Conservation (phyloP, 169 alveolate species). For the Plasmodium knowlesi region DNA sequence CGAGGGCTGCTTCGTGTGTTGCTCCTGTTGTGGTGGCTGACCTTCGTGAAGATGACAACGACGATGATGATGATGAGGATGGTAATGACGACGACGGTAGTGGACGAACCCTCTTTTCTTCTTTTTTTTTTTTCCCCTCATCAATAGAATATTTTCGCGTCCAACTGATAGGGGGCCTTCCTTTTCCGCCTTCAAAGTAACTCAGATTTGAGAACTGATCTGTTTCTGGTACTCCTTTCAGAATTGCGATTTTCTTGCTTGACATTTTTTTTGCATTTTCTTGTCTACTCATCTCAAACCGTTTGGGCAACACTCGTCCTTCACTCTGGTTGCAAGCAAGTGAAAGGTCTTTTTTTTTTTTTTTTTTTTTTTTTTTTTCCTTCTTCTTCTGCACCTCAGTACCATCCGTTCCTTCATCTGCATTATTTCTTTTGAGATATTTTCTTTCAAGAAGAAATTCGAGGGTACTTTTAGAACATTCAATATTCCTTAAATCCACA, state of each 20-base stretch:
- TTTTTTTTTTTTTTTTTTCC: neutral
- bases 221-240: neutral
- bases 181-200: neutral
- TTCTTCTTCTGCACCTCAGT: neutral
- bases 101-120: neutral
- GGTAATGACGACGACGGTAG: neutral
- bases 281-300: neutral
- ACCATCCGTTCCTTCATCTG: neutral
- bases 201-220: conserved; percentile 14
- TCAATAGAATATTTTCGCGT: neutral
- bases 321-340: neutral
- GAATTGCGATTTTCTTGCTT: neutral
- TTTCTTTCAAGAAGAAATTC: conserved; percentile 31
- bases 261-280: neutral
- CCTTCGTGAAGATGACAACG: neutral
- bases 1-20: neutral
- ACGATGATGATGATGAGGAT: neutral
- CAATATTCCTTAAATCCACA: conserved; percentile 31
- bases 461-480: conserved; percentile 35
- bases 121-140: neutral
- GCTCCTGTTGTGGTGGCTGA: neutral
- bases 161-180: neutral
- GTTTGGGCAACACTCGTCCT: neutral
- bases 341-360: conserved; percentile 23
- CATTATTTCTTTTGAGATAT: conserved; percentile 1